These are phyloP conservation scores for Dactylellina drechsleri DNA, from an alignment of 2,329 filamentous ascomycete species.

Conservation along the genomic window DNA sequence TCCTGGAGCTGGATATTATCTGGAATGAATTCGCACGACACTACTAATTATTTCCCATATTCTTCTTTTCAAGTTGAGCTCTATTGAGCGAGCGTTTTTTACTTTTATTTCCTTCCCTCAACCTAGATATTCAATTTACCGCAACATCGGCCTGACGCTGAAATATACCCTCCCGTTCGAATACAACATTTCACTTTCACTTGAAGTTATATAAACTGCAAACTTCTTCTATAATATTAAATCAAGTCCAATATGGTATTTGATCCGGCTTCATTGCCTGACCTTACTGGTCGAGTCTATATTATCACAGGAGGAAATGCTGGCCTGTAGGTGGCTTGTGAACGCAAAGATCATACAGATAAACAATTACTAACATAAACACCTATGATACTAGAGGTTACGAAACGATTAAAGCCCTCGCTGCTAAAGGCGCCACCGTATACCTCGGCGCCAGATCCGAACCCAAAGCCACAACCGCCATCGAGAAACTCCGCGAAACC, in stretches of 20 bases:
- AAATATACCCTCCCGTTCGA: too few species aligned
- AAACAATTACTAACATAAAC: background rate
- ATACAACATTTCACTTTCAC: too few species aligned
- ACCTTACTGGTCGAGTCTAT: constrained; percentile 50
- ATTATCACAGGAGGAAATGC: constrained; percentile 57
- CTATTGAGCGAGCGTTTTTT: too few species aligned
- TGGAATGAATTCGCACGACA: too few species aligned
- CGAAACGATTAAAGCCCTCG: constrained; percentile 52
- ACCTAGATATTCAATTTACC: too few species aligned
- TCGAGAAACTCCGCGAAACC: constrained; percentile 61
- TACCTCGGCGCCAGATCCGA: constrained; percentile 64
- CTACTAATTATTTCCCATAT: too few species aligned
- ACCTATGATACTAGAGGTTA: constrained; percentile 37
- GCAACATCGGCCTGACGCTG: too few species aligned
- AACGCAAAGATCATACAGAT: background rate
- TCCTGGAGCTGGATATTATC: too few species aligned
- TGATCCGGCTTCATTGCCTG: constrained; percentile 21
- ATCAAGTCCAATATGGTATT: constrained; percentile 18
- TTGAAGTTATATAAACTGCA: too few species aligned
- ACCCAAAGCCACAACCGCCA: constrained; percentile 62
- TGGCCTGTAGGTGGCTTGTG: constrained; percentile 40
- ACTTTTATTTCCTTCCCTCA: too few species aligned
- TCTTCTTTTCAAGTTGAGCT: too few species aligned
- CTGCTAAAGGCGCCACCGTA: constrained; percentile 62
- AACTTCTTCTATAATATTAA: background rate